Conservation (phyloP, 2,329 filamentous ascomycete genomes). For the Pseudopyrenochaeta lycopersici region DNA sequence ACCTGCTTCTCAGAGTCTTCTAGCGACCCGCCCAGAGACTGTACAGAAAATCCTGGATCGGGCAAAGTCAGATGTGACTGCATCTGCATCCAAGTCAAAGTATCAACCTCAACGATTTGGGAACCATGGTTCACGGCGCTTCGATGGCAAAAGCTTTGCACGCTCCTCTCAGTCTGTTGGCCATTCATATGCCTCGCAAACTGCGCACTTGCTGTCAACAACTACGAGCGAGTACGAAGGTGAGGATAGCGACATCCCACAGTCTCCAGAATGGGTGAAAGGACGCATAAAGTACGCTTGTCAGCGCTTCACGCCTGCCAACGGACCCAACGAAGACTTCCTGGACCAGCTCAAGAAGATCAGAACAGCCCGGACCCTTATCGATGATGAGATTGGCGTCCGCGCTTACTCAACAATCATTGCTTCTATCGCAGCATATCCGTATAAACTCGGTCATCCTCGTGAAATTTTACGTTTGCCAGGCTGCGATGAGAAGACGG, state of each 20-base stretch:
- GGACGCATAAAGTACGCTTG: conserved; percentile 77
- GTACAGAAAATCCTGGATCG: conserved; percentile 59
- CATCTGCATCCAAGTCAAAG: conserved; percentile 13
- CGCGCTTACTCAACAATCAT: conserved; percentile 90
- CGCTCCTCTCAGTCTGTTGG: conserved; percentile 25
- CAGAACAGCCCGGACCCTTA: conserved; percentile 73
- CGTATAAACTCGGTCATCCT: conserved; percentile 61
- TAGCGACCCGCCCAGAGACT: conserved; percentile 29
- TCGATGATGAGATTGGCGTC: conserved; percentile 79
- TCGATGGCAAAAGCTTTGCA: conserved; percentile 43
- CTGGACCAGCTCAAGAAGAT: conserved; percentile 79
- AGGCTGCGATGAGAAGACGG: conserved; percentile 83
- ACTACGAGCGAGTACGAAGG: conserved; percentile 83
- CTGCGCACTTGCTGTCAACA: conserved; percentile 65
- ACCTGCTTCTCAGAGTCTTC: conserved; percentile 26
- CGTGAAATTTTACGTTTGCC: conserved; percentile 66
- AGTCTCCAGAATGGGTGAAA: conserved; percentile 74
- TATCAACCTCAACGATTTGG: conserved; percentile 22
- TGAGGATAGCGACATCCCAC: conserved; percentile 63
- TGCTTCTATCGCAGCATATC: conserved; percentile 83
- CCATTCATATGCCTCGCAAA: conserved; percentile 23
- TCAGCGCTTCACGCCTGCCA: conserved; percentile 75
- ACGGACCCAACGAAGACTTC: conserved; percentile 78
- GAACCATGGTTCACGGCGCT: conserved; percentile 37
- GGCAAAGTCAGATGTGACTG: conserved; percentile 60